Percentiles rank a stretch among this genome's conserved stretches.
phyloP scores from a whole-genome alignment of 352 stramenopile genomes.

The Globisporangium carolinianum region DNA sequence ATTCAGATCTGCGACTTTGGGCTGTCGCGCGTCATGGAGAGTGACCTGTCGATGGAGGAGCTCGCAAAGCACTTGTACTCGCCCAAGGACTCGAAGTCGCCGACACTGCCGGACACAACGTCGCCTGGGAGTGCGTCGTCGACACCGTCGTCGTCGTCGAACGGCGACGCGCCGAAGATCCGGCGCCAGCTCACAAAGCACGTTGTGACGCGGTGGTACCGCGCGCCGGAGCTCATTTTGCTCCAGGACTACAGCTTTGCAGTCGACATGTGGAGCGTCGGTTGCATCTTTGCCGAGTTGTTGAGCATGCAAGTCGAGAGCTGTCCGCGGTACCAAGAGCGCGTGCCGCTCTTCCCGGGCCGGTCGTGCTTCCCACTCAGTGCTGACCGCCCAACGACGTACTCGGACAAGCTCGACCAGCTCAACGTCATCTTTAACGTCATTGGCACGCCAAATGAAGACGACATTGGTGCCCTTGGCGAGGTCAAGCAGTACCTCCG shows the following conservation, averaged over 20 bases:
- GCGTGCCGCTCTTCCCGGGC: slow-evolving; percentile 76
- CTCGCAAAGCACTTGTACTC: slow-evolving; percentile 74
- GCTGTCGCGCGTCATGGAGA: slow-evolving; percentile 76
- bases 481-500: slow-evolving; percentile 86
- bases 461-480: slow-evolving; percentile 79
- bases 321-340: slow-evolving; percentile 80
- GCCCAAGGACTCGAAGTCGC: slow-evolving; percentile 71
- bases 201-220: slow-evolving; percentile 98
- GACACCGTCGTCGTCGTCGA: slow-evolving; percentile 46
- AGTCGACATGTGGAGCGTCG: slow-evolving; percentile 99
- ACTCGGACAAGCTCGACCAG: slow-evolving; percentile 88
- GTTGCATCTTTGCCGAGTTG: slow-evolving; percentile 91
- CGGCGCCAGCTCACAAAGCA: slow-evolving; percentile 95
- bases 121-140: slow-evolving; percentile 60
- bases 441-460: slow-evolving; percentile 89
- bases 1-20: slow-evolving; percentile 78
- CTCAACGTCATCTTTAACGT: slow-evolving; percentile 96
- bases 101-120: slow-evolving; percentile 60
- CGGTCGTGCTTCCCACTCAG: slow-evolving; percentile 84
- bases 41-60: slow-evolving; percentile 69
- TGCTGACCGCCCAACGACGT: slow-evolving; percentile 72
- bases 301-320: slow-evolving; percentile 87
- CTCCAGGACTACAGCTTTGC: slow-evolving; percentile 94
- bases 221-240: slow-evolving; percentile 94
- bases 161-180: slow-evolving; percentile 55